phyloP scores from a whole-genome alignment of 2,329 filamentous ascomycete genomes.

The Zopfia rhizophila region DNA sequence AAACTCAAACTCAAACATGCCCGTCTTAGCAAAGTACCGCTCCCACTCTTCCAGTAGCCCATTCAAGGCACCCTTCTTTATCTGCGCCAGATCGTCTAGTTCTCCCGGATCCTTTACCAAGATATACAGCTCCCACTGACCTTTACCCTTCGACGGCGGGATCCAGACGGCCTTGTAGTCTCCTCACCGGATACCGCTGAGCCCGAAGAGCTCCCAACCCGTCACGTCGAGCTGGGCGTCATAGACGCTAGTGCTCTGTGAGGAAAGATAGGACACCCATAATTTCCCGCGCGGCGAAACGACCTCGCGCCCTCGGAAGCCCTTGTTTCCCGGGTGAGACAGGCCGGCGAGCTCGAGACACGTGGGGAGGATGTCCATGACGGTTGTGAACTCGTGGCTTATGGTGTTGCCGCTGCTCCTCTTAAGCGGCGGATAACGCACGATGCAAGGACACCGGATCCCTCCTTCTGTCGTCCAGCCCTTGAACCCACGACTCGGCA shows the following conservation, averaged over 20 bases:
- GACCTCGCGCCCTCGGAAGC: constrained; percentile 63
- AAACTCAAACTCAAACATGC: too few relatives aligned
- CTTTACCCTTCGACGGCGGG: constrained; percentile 64
- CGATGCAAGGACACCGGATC: constrained; percentile 64
- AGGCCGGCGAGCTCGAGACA: constrained; percentile 61
- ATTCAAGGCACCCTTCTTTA: constrained; percentile 42
- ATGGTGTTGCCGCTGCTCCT: constrained; percentile 47
- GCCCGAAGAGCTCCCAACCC: constrained; percentile 67
- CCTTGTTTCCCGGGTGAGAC: constrained; percentile 63
- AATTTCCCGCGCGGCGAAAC: constrained; percentile 63
- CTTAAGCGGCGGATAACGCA: constrained; percentile 45
- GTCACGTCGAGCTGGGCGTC: too few relatives aligned
- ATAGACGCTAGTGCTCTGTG: too few relatives aligned
- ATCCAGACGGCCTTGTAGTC: constrained; percentile 70
- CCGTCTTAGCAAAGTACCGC: too few relatives aligned
- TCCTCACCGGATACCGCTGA: constrained; percentile 64
- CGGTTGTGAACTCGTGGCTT: constrained; percentile 62
- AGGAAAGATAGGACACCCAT: constrained; percentile 59
- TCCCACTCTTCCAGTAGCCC: background rate
- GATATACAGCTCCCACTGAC: constrained; percentile 69
- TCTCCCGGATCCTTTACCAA: constrained; percentile 64
- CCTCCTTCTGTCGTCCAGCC: constrained; percentile 60
- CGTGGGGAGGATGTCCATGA: constrained; percentile 56
- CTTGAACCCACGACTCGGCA: constrained; percentile 62
- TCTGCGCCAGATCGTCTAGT: constrained; percentile 54